A percentile compares a stretch with the other conserved stretches of the same genome.
Conservation (phyloP, 202 grass and related monocot species). For the Eragrostis tef region DNA sequence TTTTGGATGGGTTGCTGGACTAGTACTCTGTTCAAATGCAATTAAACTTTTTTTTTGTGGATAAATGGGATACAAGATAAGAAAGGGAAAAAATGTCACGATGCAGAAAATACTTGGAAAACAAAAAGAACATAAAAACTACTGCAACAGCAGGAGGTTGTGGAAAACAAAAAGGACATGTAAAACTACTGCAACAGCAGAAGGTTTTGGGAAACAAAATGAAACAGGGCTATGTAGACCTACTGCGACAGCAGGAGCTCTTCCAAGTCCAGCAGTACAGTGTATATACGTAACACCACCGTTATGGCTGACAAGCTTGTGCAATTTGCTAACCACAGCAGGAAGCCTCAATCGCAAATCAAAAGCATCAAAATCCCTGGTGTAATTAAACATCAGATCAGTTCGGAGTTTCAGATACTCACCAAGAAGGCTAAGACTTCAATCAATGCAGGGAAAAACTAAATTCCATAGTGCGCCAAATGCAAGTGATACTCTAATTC, state of each 20-base stretch:
- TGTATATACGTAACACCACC: conserved; percentile 95
- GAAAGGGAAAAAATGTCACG: not conserved
- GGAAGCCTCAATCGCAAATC: conserved; percentile 99
- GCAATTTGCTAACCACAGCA: conserved; percentile 87
- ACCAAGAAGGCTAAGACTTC: not conserved
- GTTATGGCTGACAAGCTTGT: conserved; percentile 73
- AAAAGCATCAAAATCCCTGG: conserved; percentile 99
- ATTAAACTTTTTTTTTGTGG: not conserved
- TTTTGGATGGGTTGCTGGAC: not conserved
- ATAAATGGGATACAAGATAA: not conserved
- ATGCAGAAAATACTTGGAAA: not conserved
- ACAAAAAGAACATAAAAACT: not conserved
- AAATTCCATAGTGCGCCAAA: not conserved
- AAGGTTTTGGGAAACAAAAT: conserved; percentile 48
- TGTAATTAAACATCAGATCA: conserved; percentile 42
- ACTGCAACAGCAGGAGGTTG: conserved; percentile 50
- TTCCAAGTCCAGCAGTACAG: conserved; percentile 98
- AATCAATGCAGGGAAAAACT: not conserved
- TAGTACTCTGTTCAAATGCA: conserved; percentile 7
- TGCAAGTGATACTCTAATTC: conserved; percentile 33
- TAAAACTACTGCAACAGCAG: conserved; percentile 52
- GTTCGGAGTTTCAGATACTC: conserved; percentile 31
- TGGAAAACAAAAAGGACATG: conserved; percentile 32
- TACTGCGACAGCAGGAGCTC: conserved; percentile 96
- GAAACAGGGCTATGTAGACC: conserved; percentile 33